A percentile compares a stretch with the other conserved stretches of the same genome.
Evolutionary conservation across 257 asterid genomes (phyloP).

Genomic region (Vinca minor): DNA sequence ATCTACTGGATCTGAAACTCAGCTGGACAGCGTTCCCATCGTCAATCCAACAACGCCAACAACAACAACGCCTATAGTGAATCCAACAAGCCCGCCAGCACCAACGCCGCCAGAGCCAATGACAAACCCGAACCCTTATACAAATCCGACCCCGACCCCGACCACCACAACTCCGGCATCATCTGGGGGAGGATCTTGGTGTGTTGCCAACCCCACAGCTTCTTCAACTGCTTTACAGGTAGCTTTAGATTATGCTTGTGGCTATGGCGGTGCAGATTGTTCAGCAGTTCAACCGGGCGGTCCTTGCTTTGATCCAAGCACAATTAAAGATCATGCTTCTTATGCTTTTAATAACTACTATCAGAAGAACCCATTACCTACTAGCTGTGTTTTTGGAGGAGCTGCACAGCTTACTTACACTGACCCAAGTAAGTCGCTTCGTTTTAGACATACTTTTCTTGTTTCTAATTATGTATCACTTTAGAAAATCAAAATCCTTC

Average conservation of each 20-base stretch:
- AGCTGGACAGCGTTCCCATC: slow-evolving; percentile 46
- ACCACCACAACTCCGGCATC: slow-evolving; percentile 26
- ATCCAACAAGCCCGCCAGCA: slow-evolving; percentile 20
- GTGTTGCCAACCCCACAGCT: slow-evolving; percentile 63
- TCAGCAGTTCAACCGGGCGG: slow-evolving; percentile 63
- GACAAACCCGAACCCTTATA: neutral
- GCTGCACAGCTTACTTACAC: slow-evolving; percentile 59
- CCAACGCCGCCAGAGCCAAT: slow-evolving; percentile 10
- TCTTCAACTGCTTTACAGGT: slow-evolving; percentile 79
- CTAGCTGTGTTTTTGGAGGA: slow-evolving; percentile 91
- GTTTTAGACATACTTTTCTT: too few relatives aligned
- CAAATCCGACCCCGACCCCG: slow-evolving; percentile 23
- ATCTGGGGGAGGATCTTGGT: slow-evolving; percentile 72
- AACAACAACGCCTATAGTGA: slow-evolving; percentile 23
- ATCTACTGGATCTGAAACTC: slow-evolving; percentile 25
- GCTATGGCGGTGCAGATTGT: slow-evolving; percentile 93
- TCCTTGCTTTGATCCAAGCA: slow-evolving; percentile 66
- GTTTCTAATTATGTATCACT: too few relatives aligned
- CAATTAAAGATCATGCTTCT: slow-evolving; percentile 74
- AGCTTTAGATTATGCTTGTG: slow-evolving; percentile 95
- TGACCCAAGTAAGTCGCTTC: slow-evolving; percentile 97
- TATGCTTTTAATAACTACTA: slow-evolving; percentile 86
- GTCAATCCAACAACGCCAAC: slow-evolving; percentile 62
- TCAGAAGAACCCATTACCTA: slow-evolving; percentile 79
- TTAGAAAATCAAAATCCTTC: too few relatives aligned